Base-by-base conservation (phyloP, 257 asterid genomes). In the Solanum neorickii region DNA sequence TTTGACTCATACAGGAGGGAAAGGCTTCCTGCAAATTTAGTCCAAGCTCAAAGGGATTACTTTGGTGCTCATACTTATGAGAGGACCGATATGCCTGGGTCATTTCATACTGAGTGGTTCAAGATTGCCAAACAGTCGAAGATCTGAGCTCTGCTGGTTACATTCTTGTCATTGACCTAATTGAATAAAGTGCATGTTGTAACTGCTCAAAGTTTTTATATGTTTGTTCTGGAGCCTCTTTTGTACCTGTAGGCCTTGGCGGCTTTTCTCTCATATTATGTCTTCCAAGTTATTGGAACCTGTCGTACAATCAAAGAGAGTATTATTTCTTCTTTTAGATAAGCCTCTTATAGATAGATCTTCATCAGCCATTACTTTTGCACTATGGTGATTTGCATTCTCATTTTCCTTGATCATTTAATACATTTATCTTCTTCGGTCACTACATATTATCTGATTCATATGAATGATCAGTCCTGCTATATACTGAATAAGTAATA, bases 41-140 rank as follows among this genome's bases (percentile, higher is more conserved):
- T 96, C 52, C 99, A 96, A 75, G 98, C 99, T 86, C 99, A 96
- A 89, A 89, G 99, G 88, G 99, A 96, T 90, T 96, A 96, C 89
- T 96, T 96, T 83, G 98, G 99, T 41, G 99, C 99, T 76, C 99
- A 96, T 85, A 95, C 99, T 2, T 96, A 96, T 14, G 99, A 96
- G 87, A 92, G 99, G 91, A 90, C 90, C 23, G 99, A 96, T 87
- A 73, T 95, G 27, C 88, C 94, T 0, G 99, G 99, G 49, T 86
- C 93, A 31, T 96, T 91, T 93, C 99, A 96, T 52, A 96, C 99
- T 0, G 99, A 96, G 91, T 96, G 99, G 99, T 95, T 96, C 90
- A 96, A 95, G 94, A 73, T 94, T 66, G 99, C 99, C 46, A 91
- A 88, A 85, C 90, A 91, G 90, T 88, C 89, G 14, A 92, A 89